Conservation (phyloP, 345 rosid species). For the Populus alba region DNA sequence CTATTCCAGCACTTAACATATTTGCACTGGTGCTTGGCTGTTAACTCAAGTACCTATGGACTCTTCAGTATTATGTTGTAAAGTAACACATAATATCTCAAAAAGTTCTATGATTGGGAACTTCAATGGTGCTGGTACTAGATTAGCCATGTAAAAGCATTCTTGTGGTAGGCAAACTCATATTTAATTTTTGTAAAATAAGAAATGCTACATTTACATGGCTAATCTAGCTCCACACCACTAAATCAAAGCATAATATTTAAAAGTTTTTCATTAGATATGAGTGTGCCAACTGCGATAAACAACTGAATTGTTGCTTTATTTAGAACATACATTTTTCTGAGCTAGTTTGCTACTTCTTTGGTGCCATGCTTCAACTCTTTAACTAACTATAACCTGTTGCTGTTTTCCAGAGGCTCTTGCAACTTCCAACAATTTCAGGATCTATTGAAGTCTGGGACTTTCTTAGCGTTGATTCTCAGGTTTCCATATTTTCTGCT, state of each 20-base stretch:
- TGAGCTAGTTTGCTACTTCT: not conserved
- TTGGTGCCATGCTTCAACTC: not conserved
- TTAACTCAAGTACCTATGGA: not conserved
- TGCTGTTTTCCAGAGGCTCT: conserved; percentile 59
- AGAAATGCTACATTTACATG: no score
- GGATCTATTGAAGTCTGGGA: conserved; percentile 99
- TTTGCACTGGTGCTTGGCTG: not conserved
- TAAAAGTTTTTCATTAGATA: not conserved
- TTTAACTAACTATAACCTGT: conserved; percentile 3
- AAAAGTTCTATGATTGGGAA: not conserved
- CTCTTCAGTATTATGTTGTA: not conserved
- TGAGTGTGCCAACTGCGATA: not conserved
- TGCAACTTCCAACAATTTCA: conserved; percentile 86
- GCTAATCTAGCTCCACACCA: no score
- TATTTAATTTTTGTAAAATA: no score
- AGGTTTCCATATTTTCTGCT: conserved; percentile 49
- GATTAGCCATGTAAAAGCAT: not conserved
- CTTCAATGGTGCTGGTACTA: not conserved
- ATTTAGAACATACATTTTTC: not conserved
- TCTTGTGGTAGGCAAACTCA: no score
- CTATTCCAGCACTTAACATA: not conserved
- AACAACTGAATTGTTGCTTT: not conserved
- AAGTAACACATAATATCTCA: not conserved
- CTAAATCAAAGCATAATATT: not conserved
- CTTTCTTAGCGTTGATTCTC: conserved; percentile 95